Percentiles rank a stretch among this genome's conserved stretches.
Conservation (phyloP, 192 early-diverging fungal genomes). For the Backusella macrospora region DNA sequence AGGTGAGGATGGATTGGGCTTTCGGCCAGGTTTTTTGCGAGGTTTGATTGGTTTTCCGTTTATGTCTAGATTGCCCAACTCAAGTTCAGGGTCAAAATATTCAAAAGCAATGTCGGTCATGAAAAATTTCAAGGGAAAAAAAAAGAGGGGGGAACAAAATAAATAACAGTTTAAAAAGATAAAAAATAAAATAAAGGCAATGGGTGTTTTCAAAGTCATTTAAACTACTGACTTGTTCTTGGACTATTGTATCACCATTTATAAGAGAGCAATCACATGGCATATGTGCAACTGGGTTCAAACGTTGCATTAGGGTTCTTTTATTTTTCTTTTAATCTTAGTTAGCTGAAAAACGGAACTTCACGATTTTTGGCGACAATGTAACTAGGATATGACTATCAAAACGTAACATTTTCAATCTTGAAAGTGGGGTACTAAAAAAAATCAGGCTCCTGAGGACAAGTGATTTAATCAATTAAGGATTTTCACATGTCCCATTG, state of each 20-base stretch:
- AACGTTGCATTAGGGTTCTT: background rate
- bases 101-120: slow-evolving; percentile 35
- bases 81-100: slow-evolving; percentile 33
- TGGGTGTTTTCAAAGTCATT: slow-evolving; percentile 1
- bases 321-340: background rate
- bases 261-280: slow-evolving; percentile 16
- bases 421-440: slow-evolving; percentile 3
- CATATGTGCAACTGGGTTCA: slow-evolving; percentile 5
- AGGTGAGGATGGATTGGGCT: slow-evolving; percentile 62
- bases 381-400: slow-evolving; percentile 5
- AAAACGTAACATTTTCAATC: background rate
- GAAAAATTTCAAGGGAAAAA: slow-evolving; percentile 2
- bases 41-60: slow-evolving; percentile 43
- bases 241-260: slow-evolving; percentile 1
- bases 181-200: background rate
- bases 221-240: background rate
- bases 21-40: slow-evolving; percentile 59
- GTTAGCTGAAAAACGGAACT: background rate
- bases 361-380: background rate
- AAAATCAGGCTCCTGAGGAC: background rate
- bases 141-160: slow-evolving; percentile 18
- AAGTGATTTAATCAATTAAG: background rate
- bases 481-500: background rate
- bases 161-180: background rate
- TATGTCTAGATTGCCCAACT: slow-evolving; percentile 26